These are phyloP conservation scores for Naganishia antarctica DNA, from an alignment of 768 basidiomycete species.

Conservation along the genomic window DNA sequence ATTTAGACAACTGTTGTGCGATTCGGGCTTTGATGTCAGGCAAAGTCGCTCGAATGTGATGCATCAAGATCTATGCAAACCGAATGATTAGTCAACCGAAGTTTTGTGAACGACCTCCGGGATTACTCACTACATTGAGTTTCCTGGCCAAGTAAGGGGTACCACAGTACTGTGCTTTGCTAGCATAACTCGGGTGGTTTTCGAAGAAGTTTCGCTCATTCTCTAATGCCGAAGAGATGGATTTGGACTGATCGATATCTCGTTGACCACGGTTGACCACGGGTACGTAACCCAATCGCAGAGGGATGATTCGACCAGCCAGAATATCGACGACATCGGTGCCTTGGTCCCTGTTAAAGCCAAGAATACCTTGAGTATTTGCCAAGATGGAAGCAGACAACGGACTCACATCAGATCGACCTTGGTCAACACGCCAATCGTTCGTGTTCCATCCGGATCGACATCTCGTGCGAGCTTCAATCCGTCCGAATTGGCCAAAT, in stretches of 20 bases:
- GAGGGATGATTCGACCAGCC: constrained; percentile 90
- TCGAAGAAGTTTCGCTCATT: constrained; percentile 90
- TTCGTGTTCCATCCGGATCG: constrained; percentile 91
- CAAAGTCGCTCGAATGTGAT: constrained; percentile 94
- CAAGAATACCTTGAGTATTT: background rate
- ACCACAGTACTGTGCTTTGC: constrained; percentile 92
- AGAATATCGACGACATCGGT: constrained; percentile 99
- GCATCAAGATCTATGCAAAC: constrained; percentile 80
- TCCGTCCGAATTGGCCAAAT: constrained; percentile 98
- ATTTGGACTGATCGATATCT: constrained; percentile 84
- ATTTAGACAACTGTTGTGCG: constrained; percentile 82
- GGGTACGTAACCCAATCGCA: constrained; percentile 93
- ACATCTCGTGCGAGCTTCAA: constrained; percentile 93
- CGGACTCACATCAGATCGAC: constrained; percentile 89
- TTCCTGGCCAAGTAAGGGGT: constrained; percentile 92
- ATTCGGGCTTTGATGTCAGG: constrained; percentile 98
- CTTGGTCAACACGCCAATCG: constrained; percentile 97
- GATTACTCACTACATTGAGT: constrained; percentile 72
- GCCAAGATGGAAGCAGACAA: too few relatives aligned
- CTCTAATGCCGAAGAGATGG: constrained; percentile 79
- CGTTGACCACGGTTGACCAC: constrained; percentile 98
- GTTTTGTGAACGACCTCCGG: background rate
- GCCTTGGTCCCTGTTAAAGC: constrained; percentile 75
- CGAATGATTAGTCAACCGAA: background rate
- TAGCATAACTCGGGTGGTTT: constrained; percentile 83